A percentile compares a stretch with the other conserved stretches of the same genome.
phyloP scores from a whole-genome alignment of 352 stramenopile species.

The Phytophthora cajani region DNA sequence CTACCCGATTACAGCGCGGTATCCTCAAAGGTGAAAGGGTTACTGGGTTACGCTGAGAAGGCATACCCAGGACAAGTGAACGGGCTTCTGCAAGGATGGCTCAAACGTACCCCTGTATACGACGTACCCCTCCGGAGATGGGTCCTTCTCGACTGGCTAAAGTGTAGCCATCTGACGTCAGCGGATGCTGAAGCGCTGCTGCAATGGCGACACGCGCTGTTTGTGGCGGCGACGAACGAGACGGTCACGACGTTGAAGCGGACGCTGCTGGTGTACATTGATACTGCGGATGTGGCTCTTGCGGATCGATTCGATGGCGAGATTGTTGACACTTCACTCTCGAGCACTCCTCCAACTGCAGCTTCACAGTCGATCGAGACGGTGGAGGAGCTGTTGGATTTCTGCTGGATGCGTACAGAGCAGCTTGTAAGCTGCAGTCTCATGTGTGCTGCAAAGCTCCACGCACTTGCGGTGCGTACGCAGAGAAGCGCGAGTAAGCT shows the following conservation, averaged over 20 bases:
- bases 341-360: background rate
- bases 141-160: constrained; percentile 40
- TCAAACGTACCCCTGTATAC: constrained; percentile 24
- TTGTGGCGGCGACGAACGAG: constrained; percentile 45
- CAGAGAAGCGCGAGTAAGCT: constrained; percentile 25
- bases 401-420: constrained; percentile 46
- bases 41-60: constrained; percentile 43
- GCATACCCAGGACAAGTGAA: constrained; percentile 34
- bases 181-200: constrained; percentile 13
- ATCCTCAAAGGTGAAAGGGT: constrained; percentile 29
- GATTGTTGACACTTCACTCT: background rate
- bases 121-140: constrained; percentile 41
- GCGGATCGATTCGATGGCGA: constrained; percentile 3
- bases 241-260: constrained; percentile 30
- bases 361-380: constrained; percentile 14
- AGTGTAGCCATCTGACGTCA: constrained; percentile 28
- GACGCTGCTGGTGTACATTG: constrained; percentile 35
- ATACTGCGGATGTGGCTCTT: constrained; percentile 18
- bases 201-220: constrained; percentile 45
- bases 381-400: constrained; percentile 46
- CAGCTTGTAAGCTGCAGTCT: constrained; percentile 40
- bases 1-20: constrained; percentile 56
- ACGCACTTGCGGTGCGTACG: constrained; percentile 26
- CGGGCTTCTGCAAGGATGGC: constrained; percentile 37
- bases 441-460: constrained; percentile 56